Conservation (phyloP, 73 alveolate genomes). For the Effrenium voratum region DNA sequence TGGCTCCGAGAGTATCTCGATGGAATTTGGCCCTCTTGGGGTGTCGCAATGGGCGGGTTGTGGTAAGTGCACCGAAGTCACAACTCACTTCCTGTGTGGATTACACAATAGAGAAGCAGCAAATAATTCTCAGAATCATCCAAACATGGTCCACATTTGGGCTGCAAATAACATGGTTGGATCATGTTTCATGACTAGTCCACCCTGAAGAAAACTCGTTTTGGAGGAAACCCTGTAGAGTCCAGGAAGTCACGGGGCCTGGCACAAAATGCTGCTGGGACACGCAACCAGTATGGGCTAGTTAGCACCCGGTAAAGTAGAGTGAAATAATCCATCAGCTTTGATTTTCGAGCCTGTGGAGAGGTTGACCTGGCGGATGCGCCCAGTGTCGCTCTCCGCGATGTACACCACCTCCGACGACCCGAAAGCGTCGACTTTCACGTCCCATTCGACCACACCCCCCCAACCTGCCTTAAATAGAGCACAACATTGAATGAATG, state of each 20-base stretch:
- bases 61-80: too few relatives aligned
- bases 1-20: too few relatives aligned
- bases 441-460: background rate
- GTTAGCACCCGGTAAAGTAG: background rate
- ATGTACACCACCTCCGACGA: constrained; percentile 60
- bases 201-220: background rate
- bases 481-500: background rate
- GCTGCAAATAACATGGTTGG: background rate
- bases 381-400: constrained; percentile 61
- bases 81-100: too few relatives aligned
- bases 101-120: too few relatives aligned
- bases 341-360: background rate
- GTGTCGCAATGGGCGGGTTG: too few relatives aligned
- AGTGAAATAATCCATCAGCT: background rate
- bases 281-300: background rate
- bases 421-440: background rate
- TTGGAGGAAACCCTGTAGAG: background rate
- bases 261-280: background rate
- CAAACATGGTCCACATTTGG: too few relatives aligned
- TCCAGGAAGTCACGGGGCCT: background rate
- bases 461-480: background rate
- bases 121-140: too few relatives aligned
- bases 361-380: constrained; percentile 29
- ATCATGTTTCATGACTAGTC: background rate
- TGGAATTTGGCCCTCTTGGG: too few relatives aligned